Base-by-base conservation (phyloP, 306 rosid genomes). In the Prunus kanzakura region DNA sequence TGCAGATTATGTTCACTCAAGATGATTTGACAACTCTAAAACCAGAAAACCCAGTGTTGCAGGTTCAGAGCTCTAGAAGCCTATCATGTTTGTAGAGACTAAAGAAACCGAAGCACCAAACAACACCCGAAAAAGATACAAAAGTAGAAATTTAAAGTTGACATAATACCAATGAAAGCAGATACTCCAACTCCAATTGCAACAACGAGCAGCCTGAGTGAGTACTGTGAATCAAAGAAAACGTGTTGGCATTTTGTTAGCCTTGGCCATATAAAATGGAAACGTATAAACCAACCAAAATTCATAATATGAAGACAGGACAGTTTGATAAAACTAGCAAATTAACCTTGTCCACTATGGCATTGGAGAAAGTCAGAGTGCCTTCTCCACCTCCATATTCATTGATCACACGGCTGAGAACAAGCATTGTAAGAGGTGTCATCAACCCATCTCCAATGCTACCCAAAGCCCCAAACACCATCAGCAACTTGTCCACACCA, bases 401-500 rank as follows among this genome's bases (percentile, higher is more conserved):
- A 68, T 90, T 47, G 65, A 90, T 87, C 86, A 88, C 75, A 79
- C 79, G 79, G 3, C 93, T 91, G 71, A 93, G 93, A 81, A 89
- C 82, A 23, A 93, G 72, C 93, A 90, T 90, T 4, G 97, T 86
- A 45, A 90, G 63, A 7, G 93, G 89, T 11, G 92, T 88, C 82
- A 88, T 87, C 74, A 87, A 12, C 52, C 96, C 97, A 89, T 88
- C 96, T 72, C 96, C 93, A 72, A 93, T 80, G 83, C 97, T 84
- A 78, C 96, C 96, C 77, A 90, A 71, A 69, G 85, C 80, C 62
- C 97, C 96, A 56, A 90, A 80, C 22, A 90, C n/a, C 25, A 92
- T 74, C 4, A 92, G 67, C 58, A 90, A 82, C 77, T 81, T 86
- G 79, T 92, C 96, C 25, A 76, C n/a, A 0, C 91, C 80, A 81